These are phyloP conservation scores for Pythium guiyangense DNA, from an alignment of 352 stramenopile genomes.

Conservation along the genomic window DNA sequence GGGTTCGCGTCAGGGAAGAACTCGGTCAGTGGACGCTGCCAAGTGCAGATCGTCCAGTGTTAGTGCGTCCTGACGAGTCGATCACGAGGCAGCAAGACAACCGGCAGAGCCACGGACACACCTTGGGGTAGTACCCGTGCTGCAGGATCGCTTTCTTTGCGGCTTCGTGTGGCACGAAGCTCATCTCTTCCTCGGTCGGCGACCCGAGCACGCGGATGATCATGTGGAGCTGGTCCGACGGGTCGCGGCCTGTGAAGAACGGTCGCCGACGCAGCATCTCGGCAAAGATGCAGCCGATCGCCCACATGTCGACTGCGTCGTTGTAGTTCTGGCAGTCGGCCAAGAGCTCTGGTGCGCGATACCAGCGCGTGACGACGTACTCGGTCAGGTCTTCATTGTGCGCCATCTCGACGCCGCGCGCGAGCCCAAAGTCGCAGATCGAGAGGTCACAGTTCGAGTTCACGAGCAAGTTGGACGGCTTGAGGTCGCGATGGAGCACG, in stretches of 20 bases:
- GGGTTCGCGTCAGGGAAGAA: constrained; percentile 86
- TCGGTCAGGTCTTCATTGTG: constrained; percentile 78
- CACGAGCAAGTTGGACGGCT: constrained; percentile 86
- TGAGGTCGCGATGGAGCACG: constrained; percentile 89
- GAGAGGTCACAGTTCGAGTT: constrained; percentile 90
- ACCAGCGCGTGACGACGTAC: constrained; percentile 92
- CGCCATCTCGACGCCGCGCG: constrained; percentile 82
- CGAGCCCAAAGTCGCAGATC: constrained; percentile 92
- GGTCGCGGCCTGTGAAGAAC: constrained; percentile 79
- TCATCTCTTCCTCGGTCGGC: constrained; percentile 92
- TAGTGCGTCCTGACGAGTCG: not conserved
- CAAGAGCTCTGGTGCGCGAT: constrained; percentile 81
- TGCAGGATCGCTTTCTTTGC: constrained; percentile 80
- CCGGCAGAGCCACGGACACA: constrained; percentile 10
- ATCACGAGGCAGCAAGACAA: not conserved
- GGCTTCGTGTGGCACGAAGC: constrained; percentile 95
- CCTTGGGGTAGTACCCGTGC: constrained; percentile 82
- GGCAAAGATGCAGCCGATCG: constrained; percentile 98
- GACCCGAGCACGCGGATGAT: constrained; percentile 92
- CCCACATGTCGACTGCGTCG: constrained; percentile 95
- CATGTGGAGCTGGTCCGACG: constrained; percentile 83
- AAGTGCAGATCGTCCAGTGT: not conserved
- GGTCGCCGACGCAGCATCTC: constrained; percentile 97
- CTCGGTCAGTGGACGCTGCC: constrained; percentile 59
- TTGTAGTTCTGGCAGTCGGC: constrained; percentile 95